Evolutionary conservation across 148 eudicot species (phyloP), one percentile per base, ranked within the genome.

Genomic region (Pharnaceum exiguum): DNA sequence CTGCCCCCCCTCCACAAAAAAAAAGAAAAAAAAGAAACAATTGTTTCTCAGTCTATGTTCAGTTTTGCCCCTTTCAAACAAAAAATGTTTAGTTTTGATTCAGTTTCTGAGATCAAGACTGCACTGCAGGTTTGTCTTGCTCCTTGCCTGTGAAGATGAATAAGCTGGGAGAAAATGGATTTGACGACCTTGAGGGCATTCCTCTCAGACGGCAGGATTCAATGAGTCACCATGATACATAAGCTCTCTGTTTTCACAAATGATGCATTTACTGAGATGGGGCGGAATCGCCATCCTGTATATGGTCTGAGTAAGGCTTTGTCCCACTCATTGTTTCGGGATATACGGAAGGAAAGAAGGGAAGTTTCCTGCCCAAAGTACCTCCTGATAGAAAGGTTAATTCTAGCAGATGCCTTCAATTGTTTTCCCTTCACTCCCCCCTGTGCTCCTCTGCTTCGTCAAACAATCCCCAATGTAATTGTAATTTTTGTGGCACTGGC

Each of bases 161-260:
- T 5, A 89, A 81, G 71, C 84, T 80, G 19, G 88, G 69, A 28
- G 90, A 77, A 61, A 74, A 85, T 69, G 90, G 83, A 47, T 77
- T 71, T 54, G 78, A 69, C 15, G 86, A 63, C 60, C 71, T 69
- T 9, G 96, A 89, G 71, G 83, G 87, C 32, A 73, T 89, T 63
- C 97, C 96, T 35, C 77, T 89, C 10, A 83, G 77, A 66, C 82
- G 90, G 66, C 83, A 75, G 55, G 95, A 89, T 29, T 43, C 83
- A 33, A 19, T 65, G 60, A 74, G 86, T 67, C 44, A 11, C 57
- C 77, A 17, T 80, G 65, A 66, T 59, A 29, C 15, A 44, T 65
- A 32, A 28, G 23, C 16, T 39, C 19, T 31, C 39, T 32, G 19
- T 22, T 50, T 67, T 64, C 50, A 31, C 43, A 58, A 58, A 26